phyloP scores from a whole-genome alignment of 2,329 filamentous ascomycete genomes.

The Cytospora piceicola region DNA sequence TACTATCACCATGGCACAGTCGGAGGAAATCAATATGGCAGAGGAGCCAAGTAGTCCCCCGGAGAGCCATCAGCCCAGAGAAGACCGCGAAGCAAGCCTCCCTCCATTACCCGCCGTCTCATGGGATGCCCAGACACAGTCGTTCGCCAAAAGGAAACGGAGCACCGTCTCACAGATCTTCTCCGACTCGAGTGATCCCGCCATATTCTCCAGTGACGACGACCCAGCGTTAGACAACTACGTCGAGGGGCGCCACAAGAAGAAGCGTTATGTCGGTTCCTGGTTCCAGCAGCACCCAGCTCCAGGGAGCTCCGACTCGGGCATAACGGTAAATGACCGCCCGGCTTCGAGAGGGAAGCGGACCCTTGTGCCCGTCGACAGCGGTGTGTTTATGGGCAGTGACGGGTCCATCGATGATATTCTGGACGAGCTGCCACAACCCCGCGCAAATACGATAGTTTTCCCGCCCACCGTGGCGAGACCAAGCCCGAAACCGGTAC shows the following conservation, averaged over 20 bases:
- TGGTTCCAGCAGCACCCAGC: conserved; percentile 68
- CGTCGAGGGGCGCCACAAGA: conserved; percentile 57
- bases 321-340: conserved; percentile 23
- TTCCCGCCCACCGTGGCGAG: neutral
- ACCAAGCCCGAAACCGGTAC: neutral
- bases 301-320: conserved; percentile 39
- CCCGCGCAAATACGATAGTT: conserved; percentile 5
- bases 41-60: conserved; percentile 39
- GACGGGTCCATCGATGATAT: conserved; percentile 56
- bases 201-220: conserved; percentile 74
- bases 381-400: conserved; percentile 67
- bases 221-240: conserved; percentile 71
- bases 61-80: neutral
- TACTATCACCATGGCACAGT: neutral
- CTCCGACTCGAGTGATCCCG: conserved; percentile 70
- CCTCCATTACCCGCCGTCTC: conserved; percentile 45
- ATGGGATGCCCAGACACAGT: conserved; percentile 45
- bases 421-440: conserved; percentile 41
- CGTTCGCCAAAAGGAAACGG: conserved; percentile 49
- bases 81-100: conserved; percentile 43
- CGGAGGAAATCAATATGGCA: conserved; percentile 37
- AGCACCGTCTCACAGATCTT: conserved; percentile 42
- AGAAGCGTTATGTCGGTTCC: conserved; percentile 66
- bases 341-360: conserved; percentile 48
- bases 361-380: conserved; percentile 65